phyloP scores from a whole-genome alignment of 2,329 filamentous ascomycete species.

The Penicillium sp. region DNA sequence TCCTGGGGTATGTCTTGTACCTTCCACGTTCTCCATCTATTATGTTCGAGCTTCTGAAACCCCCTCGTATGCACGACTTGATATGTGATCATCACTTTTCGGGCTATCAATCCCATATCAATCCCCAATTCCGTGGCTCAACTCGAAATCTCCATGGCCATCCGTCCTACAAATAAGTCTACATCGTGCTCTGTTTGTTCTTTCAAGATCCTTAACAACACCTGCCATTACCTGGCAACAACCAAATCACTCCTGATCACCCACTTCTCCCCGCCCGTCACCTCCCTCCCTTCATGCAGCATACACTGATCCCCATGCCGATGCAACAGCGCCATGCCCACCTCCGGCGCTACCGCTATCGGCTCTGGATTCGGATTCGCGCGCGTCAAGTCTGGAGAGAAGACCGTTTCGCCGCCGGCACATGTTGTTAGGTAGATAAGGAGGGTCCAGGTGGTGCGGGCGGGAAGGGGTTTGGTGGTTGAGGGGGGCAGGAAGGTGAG shows the following conservation, averaged over 20 bases:
- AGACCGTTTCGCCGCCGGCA: constrained; percentile 84
- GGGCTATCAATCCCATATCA: too few relatives aligned
- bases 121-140: too few relatives aligned
- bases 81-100: too few relatives aligned
- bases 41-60: too few relatives aligned
- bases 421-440: constrained; percentile 87
- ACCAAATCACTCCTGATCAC: constrained; percentile 78
- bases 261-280: constrained; percentile 84
- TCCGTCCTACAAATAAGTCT: constrained; percentile 7
- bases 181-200: too few relatives aligned
- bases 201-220: too few relatives aligned
- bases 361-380: constrained; percentile 57
- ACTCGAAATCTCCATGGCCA: neutral
- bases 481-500: constrained; percentile 58
- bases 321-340: constrained; percentile 84
- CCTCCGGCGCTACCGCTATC: constrained; percentile 72
- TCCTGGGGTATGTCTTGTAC: too few relatives aligned
- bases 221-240: constrained; percentile 32
- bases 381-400: constrained; percentile 68
- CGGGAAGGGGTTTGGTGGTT: constrained; percentile 47
- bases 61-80: too few relatives aligned
- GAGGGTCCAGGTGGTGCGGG: constrained; percentile 86
- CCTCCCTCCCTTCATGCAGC: constrained; percentile 82
- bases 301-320: constrained; percentile 88
- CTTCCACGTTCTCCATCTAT: too few relatives aligned